Conservation (phyloP, 2,329 filamentous ascomycete species). For the Cryphonectria naterciae region DNA sequence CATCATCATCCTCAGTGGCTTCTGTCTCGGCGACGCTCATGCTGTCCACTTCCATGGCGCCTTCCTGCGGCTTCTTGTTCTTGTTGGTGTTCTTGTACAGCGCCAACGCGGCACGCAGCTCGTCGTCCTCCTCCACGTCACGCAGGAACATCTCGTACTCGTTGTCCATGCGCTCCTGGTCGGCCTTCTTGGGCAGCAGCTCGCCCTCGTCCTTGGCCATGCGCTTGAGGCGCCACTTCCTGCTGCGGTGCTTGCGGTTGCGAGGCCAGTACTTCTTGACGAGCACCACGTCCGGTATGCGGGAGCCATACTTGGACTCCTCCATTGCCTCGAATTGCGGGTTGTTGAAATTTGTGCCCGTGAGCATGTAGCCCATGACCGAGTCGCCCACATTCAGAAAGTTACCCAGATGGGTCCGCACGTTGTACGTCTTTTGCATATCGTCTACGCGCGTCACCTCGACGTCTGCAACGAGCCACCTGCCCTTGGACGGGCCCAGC, state of each 20-base stretch:
- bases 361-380: slow-evolving; percentile 90
- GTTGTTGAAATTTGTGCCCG: slow-evolving; percentile 92
- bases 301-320: slow-evolving; percentile 73
- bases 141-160: slow-evolving; percentile 98
- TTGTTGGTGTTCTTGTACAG: slow-evolving; percentile 75
- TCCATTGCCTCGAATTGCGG: slow-evolving; percentile 82
- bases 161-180: slow-evolving; percentile 84
- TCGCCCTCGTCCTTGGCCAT: slow-evolving; percentile 91
- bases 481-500: slow-evolving; percentile 73
- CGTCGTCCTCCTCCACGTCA: slow-evolving; percentile 94
- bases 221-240: slow-evolving; percentile 94
- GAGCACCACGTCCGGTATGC: slow-evolving; percentile 88
- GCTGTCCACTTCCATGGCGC: slow-evolving; percentile 45
- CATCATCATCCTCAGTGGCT: slow-evolving; percentile 65
- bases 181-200: slow-evolving; percentile 80
- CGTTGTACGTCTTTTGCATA: slow-evolving; percentile 86
- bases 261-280: slow-evolving; percentile 97
- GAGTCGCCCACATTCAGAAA: slow-evolving; percentile 88
- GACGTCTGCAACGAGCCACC: slow-evolving; percentile 82
- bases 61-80: slow-evolving; percentile 44
- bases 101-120: slow-evolving; percentile 80
- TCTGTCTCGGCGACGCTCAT: slow-evolving; percentile 25
- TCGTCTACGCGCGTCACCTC: slow-evolving; percentile 88
- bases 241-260: slow-evolving; percentile 78
- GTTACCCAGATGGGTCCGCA: slow-evolving; percentile 84